A percentile compares a stretch with the other conserved stretches of the same genome.
Conservation (phyloP, 306 rosid genomes). For the Cyamopsis tetragonoloba region DNA sequence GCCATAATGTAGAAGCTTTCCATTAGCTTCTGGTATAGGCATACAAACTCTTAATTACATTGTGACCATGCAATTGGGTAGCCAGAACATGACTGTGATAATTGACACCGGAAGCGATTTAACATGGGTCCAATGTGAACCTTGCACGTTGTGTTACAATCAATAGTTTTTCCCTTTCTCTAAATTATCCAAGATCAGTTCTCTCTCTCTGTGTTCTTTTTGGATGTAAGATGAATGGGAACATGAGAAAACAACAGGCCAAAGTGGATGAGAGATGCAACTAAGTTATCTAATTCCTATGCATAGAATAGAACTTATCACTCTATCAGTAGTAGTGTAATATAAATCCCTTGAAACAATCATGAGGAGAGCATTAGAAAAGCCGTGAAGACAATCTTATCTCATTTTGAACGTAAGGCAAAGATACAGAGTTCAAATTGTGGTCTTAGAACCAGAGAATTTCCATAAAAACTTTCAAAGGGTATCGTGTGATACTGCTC, state of each 20-base stretch:
- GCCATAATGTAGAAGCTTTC: constrained; percentile 32
- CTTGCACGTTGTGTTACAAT: constrained; percentile 68
- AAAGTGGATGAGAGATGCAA: background rate
- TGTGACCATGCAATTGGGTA: constrained; percentile 58
- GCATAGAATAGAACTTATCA: background rate
- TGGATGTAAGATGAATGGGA: background rate
- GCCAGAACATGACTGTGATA: constrained; percentile 57
- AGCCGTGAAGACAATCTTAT: background rate
- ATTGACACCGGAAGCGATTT: constrained; percentile 94
- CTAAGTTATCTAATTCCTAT: background rate
- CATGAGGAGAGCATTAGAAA: background rate
- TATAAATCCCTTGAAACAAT: background rate
- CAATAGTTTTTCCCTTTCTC: constrained; percentile 23
- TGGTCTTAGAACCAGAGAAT: background rate
- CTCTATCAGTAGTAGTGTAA: too few relatives aligned
- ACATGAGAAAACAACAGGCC: background rate
- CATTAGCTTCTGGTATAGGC: constrained; percentile 57
- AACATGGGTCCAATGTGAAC: constrained; percentile 84
- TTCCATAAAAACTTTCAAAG: too few relatives aligned
- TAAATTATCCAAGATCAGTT: background rate
- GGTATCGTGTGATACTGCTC: too few relatives aligned
- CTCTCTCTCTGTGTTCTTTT: background rate
- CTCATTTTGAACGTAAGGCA: background rate
- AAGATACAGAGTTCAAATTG: background rate
- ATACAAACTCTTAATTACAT: constrained; percentile 70